Conservation (phyloP, 2,329 filamentous ascomycete genomes). For the Fusarium gaditjirri region DNA sequence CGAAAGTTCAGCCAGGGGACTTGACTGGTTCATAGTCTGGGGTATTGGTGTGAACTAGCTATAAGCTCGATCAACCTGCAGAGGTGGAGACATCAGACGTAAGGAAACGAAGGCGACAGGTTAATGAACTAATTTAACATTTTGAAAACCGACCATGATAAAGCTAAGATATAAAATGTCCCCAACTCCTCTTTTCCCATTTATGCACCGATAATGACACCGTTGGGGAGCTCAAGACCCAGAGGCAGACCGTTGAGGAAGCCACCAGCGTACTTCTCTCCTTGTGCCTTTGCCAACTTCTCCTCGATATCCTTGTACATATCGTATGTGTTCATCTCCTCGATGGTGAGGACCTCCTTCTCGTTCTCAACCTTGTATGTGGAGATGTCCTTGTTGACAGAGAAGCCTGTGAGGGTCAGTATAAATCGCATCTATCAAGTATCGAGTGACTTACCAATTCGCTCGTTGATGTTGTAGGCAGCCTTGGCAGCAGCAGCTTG, state of each 20-base stretch:
- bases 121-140: neutral
- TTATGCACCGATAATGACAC: constrained; percentile 51
- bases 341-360: constrained; percentile 71
- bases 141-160: neutral
- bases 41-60: rapidly evolving
- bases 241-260: constrained; percentile 58
- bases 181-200: neutral
- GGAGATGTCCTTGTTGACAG: constrained; percentile 64
- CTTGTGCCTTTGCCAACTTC: constrained; percentile 51
- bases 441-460: constrained; percentile 59
- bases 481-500: constrained; percentile 68
- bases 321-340: constrained; percentile 75
- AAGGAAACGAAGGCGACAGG: rapidly evolving
- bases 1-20: neutral
- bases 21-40: neutral
- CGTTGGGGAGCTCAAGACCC: constrained; percentile 61
- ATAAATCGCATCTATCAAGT: rapidly evolving
- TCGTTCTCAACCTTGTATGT: constrained; percentile 72
- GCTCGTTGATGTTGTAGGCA: constrained; percentile 70
- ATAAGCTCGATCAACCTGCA: neutral
- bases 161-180: neutral
- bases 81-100: rapidly evolving
- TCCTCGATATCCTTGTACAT: constrained; percentile 68
- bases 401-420: constrained; percentile 61
- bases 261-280: constrained; percentile 49